Conservation (phyloP, 2,329 filamentous ascomycete genomes). For the Fusarium denticulatum region DNA sequence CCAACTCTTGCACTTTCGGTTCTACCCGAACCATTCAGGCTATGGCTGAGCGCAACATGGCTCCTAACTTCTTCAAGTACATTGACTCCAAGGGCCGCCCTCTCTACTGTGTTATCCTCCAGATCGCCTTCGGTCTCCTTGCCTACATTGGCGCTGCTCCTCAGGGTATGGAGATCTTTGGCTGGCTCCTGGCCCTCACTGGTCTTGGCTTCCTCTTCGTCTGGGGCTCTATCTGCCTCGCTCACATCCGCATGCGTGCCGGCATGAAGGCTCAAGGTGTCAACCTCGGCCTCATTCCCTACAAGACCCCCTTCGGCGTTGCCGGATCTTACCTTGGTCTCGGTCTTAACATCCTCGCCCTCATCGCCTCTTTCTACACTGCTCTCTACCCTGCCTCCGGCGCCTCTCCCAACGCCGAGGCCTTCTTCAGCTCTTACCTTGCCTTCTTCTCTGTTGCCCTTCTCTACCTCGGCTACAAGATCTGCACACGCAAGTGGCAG, state of each 20-base stretch:
- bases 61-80: slow-evolving; percentile 80
- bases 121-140: slow-evolving; percentile 76
- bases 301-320: slow-evolving; percentile 80
- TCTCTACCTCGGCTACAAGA: slow-evolving; percentile 80
- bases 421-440: slow-evolving; percentile 79
- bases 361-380: slow-evolving; percentile 90
- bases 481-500: slow-evolving; percentile 70
- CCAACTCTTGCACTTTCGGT: slow-evolving; percentile 91
- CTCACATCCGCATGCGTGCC: slow-evolving; percentile 88
- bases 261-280: slow-evolving; percentile 77
- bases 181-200: slow-evolving; percentile 82
- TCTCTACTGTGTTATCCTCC: slow-evolving; percentile 74
- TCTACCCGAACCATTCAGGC: slow-evolving; percentile 91
- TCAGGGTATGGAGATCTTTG: slow-evolving; percentile 72
- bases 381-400: slow-evolving; percentile 54
- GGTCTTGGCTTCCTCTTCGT: slow-evolving; percentile 82
- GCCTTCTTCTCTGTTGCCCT: slow-evolving; percentile 73
- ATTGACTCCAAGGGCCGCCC: slow-evolving; percentile 85
- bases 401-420: slow-evolving; percentile 73
- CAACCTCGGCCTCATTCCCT: slow-evolving; percentile 79
- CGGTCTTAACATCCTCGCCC: slow-evolving; percentile 76
- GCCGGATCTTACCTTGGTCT: slow-evolving; percentile 86
- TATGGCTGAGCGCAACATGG: slow-evolving; percentile 87
- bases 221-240: slow-evolving; percentile 84
- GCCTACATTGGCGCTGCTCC: slow-evolving; percentile 77